Conservation (phyloP, 768 basidiomycete species). For the Xerocomellus amylosporus region DNA sequence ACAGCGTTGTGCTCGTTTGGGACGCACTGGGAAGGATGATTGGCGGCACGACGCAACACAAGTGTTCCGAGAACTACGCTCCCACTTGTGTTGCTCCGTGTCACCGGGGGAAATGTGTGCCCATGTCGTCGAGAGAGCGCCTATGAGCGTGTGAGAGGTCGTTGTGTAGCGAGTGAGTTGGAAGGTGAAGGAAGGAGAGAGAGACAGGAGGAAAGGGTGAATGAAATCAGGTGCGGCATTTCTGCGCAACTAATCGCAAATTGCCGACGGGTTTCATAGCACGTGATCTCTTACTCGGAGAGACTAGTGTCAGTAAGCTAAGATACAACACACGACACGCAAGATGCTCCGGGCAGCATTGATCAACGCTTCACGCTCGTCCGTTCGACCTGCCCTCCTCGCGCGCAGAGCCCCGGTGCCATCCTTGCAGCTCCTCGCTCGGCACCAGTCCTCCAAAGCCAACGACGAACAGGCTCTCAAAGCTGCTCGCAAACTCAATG, state of each 20-base stretch:
- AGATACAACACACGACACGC: neutral
- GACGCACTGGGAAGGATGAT: neutral
- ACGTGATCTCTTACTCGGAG: constrained; percentile 11
- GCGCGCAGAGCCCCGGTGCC: constrained; percentile 6
- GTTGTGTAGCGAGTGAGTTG: neutral
- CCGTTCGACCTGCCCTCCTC: constrained; percentile 9
- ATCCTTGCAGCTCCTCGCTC: constrained; percentile 19
- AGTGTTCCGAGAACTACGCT: constrained; percentile 49
- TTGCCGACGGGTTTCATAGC: constrained; percentile 8
- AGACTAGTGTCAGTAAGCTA: too few relatives aligned
- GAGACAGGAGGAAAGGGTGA: neutral
- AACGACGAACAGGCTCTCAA: constrained; percentile 22
- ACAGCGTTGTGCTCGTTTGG: neutral
- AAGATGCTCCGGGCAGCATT: constrained; percentile 27
- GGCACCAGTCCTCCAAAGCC: constrained; percentile 36
- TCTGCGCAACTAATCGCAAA: constrained; percentile 39
- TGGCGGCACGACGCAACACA: constrained; percentile 25
- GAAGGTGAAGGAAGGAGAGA: neutral
- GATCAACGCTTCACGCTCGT: constrained; percentile 11
- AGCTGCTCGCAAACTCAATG: constrained; percentile 33
- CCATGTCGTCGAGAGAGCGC: neutral
- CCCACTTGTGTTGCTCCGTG: constrained; percentile 34
- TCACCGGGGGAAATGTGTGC: neutral
- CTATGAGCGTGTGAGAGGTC: too few relatives aligned
- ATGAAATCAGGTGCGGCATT: constrained; percentile 36